Percentiles rank a stretch among this genome's conserved stretches.
These are phyloP conservation scores for Kernera saxatilis DNA, from an alignment of 345 rosid genomes.

Conservation along the genomic window DNA sequence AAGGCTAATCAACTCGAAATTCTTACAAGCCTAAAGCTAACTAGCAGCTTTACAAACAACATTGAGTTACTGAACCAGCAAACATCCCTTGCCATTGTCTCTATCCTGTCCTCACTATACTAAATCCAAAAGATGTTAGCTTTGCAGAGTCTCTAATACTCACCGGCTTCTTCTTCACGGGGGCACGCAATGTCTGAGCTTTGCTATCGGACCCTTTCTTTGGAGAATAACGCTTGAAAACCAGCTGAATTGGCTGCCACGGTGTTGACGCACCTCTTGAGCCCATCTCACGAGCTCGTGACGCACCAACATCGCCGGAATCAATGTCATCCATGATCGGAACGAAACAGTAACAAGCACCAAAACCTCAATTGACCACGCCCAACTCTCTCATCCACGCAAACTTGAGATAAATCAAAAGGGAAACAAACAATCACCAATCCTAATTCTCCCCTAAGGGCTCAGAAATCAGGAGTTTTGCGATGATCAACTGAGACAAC, in stretches of 20 bases:
- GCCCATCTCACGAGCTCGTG: slow-evolving; percentile 30
- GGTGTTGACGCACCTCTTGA: slow-evolving; percentile 28
- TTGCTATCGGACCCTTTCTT: slow-evolving; percentile 30
- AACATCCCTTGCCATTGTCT: neutral
- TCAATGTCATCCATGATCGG: slow-evolving; percentile 55
- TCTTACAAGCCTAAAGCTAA: neutral
- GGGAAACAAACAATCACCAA: slow-evolving; percentile 29
- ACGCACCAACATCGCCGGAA: slow-evolving; percentile 38
- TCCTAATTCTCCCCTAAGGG: neutral
- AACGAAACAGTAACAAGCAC: slow-evolving; percentile 33
- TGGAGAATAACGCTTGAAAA: slow-evolving; percentile 42
- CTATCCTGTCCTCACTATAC: neutral
- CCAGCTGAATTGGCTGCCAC: slow-evolving; percentile 76
- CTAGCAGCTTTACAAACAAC: slow-evolving; percentile 4
- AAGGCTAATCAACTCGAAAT: neutral
- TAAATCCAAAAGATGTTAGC: slow-evolving; percentile 5
- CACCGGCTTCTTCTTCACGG: slow-evolving; percentile 66
- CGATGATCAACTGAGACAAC: slow-evolving; percentile 34
- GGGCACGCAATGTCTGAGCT: slow-evolving; percentile 36
- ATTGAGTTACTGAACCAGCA: neutral
- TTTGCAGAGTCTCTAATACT: slow-evolving; percentile 28
- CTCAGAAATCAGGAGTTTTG: slow-evolving; percentile 19
- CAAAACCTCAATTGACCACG: slow-evolving; percentile 27
- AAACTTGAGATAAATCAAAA: neutral
- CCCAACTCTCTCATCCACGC: slow-evolving; percentile 35